Percentiles rank a stretch among this genome's conserved stretches.
phyloP scores from a whole-genome alignment of 805 yeast species.

The Pichia cabralensis region DNA sequence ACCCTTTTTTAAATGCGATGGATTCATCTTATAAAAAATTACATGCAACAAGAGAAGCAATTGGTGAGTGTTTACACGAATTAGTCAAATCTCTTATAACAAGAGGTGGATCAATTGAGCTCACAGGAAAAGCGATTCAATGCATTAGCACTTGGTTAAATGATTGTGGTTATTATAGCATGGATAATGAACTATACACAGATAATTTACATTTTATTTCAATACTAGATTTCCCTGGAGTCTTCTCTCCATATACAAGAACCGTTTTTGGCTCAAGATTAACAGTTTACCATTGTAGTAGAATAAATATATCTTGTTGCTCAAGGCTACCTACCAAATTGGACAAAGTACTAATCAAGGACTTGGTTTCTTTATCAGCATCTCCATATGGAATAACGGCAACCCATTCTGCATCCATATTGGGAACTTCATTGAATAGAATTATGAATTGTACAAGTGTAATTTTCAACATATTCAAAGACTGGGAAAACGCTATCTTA shows the following conservation, averaged over 20 bases:
- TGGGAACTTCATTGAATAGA: slow-evolving; percentile 61
- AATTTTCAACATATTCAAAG: slow-evolving; percentile 39
- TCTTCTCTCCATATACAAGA: slow-evolving; percentile 66
- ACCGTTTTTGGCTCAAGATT: slow-evolving; percentile 67
- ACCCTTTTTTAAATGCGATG: slow-evolving; percentile 16
- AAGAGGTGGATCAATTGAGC: slow-evolving; percentile 52
- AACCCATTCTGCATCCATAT: slow-evolving; percentile 54
- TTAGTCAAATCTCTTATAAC: slow-evolving; percentile 37
- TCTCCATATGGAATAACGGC: slow-evolving; percentile 67
- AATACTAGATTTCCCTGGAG: slow-evolving; percentile 53
- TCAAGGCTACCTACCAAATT: slow-evolving; percentile 58
- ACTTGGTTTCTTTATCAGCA: slow-evolving; percentile 52
- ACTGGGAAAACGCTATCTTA: slow-evolving; percentile 35
- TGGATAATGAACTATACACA: slow-evolving; percentile 20
- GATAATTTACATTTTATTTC: slow-evolving; percentile 29
- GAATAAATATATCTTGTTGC: slow-evolving; percentile 63
- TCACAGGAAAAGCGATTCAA: slow-evolving; percentile 52
- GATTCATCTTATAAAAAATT: slow-evolving; percentile 38
- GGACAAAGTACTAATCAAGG: slow-evolving; percentile 54
- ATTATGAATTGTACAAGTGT: slow-evolving; percentile 45
- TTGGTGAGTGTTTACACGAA: slow-evolving; percentile 48
- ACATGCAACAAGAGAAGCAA: slow-evolving; percentile 48
- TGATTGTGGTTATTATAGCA: slow-evolving; percentile 22
- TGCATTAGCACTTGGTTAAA: slow-evolving; percentile 57
- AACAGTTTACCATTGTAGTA: slow-evolving; percentile 62